Base-by-base conservation (phyloP, 257 asterid species). In the Catharanthus roseus region DNA sequence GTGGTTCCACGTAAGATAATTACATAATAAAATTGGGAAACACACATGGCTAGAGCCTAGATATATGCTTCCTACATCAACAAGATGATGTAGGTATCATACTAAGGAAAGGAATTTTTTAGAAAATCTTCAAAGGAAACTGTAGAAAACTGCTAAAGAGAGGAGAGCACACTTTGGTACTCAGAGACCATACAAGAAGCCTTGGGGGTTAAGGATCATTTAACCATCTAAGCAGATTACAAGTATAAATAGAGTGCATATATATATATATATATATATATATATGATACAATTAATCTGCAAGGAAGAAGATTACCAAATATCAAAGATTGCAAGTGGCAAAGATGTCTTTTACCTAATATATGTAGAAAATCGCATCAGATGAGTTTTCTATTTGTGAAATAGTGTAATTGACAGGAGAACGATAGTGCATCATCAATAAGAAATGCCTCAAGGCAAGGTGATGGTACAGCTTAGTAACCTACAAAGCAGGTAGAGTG, bases 361-460 rank as follows among this genome's bases (percentile, higher is more conserved):
- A 89, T 63, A 87, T 61, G 60, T 90, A 87, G 88, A 81, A 93
- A 81, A 90, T 76, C 50, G 93, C 80, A 45, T 93, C 96, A 18
- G 96, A 93, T 67, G 96, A 81, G 78, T 78, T 84, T 71, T 93
- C 97, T 53, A 89, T 78, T 80, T 86, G 96, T 23, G 87, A 74
- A 47, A 89, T 75, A 24, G 97, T 80, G 73, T 87, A 90, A 77
- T 90, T 93, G 70, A 93, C 92, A 0, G 96, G 96, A 41, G 97
- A 93, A 12, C 98, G 88, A 72, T 90, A 89, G 65, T 87, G 98
- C 68, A 88, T 85, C 44, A 95, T 93, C 91, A 93, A 53, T 75
- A 93, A 79, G 81, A 87, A 90, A 77, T 90, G 80, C 82, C 97
- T 85, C 78, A 93, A 83, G 49, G 97, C 96, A 68, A 93, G 89